Percentiles rank a stretch among this genome's conserved stretches.
phyloP scores from a whole-genome alignment of 2,329 filamentous ascomycete genomes.

The Botrytis sinoallii region DNA sequence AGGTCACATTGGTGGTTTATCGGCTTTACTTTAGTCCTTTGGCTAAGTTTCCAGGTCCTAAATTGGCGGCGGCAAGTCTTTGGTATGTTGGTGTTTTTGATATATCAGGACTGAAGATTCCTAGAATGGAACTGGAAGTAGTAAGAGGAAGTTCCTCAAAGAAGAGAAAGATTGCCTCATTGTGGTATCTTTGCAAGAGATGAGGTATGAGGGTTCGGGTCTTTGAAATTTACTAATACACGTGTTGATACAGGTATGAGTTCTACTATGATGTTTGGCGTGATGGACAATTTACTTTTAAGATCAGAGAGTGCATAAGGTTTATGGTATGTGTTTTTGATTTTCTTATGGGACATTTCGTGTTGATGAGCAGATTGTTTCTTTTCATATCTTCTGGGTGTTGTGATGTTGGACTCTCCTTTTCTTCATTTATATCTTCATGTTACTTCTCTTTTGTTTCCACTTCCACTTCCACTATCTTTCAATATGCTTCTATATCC shows the following conservation, averaged over 20 bases:
- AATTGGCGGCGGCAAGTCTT: slow-evolving; percentile 7
- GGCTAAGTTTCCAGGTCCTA: slow-evolving; percentile 13
- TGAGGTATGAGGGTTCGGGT: no score
- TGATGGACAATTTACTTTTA: slow-evolving; percentile 1
- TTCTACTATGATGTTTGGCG: slow-evolving; percentile 16
- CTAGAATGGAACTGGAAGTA: no score
- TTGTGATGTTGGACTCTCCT: no score
- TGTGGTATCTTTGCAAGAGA: not conserved
- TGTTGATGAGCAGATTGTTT: not conserved
- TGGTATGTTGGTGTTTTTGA: not conserved
- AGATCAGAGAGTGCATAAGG: slow-evolving; percentile 12
- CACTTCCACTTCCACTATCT: not conserved
- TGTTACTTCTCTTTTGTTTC: not conserved
- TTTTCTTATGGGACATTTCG: no score
- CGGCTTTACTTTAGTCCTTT: slow-evolving; percentile 15
- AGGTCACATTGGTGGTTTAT: not conserved
- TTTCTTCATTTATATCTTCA: not conserved
- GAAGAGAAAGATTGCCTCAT: no score
- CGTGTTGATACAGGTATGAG: not conserved
- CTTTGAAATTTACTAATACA: not conserved
- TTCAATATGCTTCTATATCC: not conserved
- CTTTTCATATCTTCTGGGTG: not conserved
- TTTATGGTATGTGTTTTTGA: slow-evolving; percentile 1
- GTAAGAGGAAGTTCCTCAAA: no score
- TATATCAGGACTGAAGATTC: not conserved